Evolutionary conservation across 768 basidiomycete genomes (phyloP).

Genomic region (Gloeostereum incarnatum): DNA sequence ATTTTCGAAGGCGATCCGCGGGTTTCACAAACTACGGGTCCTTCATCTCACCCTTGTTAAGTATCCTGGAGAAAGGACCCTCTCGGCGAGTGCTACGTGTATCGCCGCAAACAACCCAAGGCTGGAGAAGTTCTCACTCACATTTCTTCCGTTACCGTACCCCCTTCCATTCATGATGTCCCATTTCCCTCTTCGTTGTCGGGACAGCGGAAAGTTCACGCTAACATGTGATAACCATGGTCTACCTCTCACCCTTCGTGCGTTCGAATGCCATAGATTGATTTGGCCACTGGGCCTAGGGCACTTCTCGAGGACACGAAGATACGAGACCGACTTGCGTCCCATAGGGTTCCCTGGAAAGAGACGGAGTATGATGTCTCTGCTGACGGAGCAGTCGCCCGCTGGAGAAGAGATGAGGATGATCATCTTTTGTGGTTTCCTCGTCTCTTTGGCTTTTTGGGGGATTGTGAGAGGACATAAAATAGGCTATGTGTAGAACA

Average conservation of each 20-base stretch:
- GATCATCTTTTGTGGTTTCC: constrained; percentile 40
- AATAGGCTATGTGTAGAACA: no score
- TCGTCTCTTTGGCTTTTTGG: constrained; percentile 42
- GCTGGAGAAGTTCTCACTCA: constrained; percentile 51
- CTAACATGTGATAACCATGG: constrained; percentile 56
- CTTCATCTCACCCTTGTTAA: constrained; percentile 58
- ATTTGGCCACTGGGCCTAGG: constrained; percentile 44
- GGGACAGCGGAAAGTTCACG: constrained; percentile 45
- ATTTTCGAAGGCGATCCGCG: constrained; percentile 53
- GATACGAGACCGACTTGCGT: constrained; percentile 29
- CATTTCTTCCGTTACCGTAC: constrained; percentile 49
- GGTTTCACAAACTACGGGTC: constrained; percentile 53
- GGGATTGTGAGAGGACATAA: no score
- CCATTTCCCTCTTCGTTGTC: constrained; percentile 31
- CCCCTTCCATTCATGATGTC: constrained; percentile 40
- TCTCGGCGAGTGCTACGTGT: constrained; percentile 47
- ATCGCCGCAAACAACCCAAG: constrained; percentile 63
- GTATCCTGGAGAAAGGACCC: constrained; percentile 53
- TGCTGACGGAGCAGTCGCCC: constrained; percentile 46
- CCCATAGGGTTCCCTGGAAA: constrained; percentile 26
- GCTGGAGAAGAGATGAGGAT: constrained; percentile 66
- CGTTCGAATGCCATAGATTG: constrained; percentile 35
- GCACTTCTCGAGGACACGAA: constrained; percentile 22
- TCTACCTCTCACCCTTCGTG: constrained; percentile 44
- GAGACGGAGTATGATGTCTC: constrained; percentile 25